phyloP scores from a whole-genome alignment of 352 stramenopile species.

The Pythium myriotylum region DNA sequence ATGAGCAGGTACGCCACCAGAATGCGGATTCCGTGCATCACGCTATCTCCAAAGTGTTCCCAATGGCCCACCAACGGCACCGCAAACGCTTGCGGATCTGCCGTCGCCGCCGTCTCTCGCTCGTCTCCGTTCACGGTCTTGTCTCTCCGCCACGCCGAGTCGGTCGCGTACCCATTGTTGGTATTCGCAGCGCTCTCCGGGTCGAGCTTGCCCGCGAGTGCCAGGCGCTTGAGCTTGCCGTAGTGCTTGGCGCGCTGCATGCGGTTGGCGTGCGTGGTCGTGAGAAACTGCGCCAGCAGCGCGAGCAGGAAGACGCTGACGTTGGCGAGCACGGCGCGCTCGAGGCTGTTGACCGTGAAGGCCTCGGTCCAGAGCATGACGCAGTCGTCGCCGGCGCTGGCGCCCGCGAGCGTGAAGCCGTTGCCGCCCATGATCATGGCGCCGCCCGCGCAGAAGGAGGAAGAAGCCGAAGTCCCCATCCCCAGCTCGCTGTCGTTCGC shows the following conservation, averaged over 20 bases:
- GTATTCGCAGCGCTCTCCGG: conserved; percentile 2
- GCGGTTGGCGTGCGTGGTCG: conserved; percentile 41
- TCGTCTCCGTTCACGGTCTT: background rate
- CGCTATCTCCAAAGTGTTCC: conserved; percentile 58
- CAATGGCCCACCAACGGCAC: conserved; percentile 47
- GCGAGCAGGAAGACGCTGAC: conserved; percentile 56
- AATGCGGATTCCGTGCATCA: conserved; percentile 66
- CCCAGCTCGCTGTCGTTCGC: no score
- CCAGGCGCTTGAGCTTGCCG: conserved; percentile 19
- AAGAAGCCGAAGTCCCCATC: conserved; percentile 26
- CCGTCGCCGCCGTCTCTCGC: no score
- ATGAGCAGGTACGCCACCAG: conserved; percentile 81
- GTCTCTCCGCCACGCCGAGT: conserved; percentile 6
- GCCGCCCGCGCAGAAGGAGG: conserved; percentile 59
- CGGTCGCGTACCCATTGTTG: no score
- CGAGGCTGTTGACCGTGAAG: conserved; percentile 57
- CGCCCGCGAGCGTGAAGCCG: conserved; percentile 55
- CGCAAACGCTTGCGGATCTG: background rate
- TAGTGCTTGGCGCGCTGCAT: conserved; percentile 49
- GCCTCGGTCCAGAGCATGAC: conserved; percentile 61
- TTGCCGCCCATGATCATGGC: conserved; percentile 66
- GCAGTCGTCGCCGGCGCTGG: conserved; percentile 52
- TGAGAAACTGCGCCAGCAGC: conserved; percentile 62
- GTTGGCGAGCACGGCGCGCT: conserved; percentile 43
- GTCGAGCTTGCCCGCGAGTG: background rate